These are phyloP conservation scores for Metschnikowia koreensis DNA, from an alignment of 805 yeast species.

Conservation along the genomic window DNA sequence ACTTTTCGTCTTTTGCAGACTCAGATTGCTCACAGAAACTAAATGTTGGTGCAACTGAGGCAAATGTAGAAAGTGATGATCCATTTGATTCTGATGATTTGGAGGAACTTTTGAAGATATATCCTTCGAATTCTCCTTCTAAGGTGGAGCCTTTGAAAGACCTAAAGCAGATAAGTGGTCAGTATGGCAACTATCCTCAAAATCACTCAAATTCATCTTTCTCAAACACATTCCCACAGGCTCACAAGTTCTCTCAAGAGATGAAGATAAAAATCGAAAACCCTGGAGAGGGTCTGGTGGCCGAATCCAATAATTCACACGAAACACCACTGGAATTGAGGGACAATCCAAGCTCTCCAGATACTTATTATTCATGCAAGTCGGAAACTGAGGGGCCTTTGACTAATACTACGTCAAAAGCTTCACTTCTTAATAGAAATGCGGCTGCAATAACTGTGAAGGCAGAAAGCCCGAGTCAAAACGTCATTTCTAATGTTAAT, in stretches of 20 bases:
- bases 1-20: constrained; percentile 20
- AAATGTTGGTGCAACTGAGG: constrained; percentile 1
- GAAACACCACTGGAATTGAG: background rate
- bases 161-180: background rate
- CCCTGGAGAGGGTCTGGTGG: background rate
- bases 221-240: constrained; percentile 3
- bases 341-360: background rate
- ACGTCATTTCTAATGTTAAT: background rate
- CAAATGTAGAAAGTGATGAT: constrained; percentile 17
- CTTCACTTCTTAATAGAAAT: background rate
- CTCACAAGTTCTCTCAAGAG: background rate
- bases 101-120: constrained; percentile 13
- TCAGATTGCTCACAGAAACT: constrained; percentile 3
- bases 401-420: background rate
- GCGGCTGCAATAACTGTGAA: background rate
- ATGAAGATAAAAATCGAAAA: background rate
- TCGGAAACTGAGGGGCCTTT: background rate
- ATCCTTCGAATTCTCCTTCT: constrained; percentile 1
- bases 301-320: background rate
- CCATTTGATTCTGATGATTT: constrained; percentile 22
- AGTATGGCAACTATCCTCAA: background rate
- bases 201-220: background rate
- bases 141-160: background rate
- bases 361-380: constrained; percentile 3
- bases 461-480: background rate